phyloP scores from a whole-genome alignment of 108 stramenopile genomes.

The Cyclotella baltica region DNA sequence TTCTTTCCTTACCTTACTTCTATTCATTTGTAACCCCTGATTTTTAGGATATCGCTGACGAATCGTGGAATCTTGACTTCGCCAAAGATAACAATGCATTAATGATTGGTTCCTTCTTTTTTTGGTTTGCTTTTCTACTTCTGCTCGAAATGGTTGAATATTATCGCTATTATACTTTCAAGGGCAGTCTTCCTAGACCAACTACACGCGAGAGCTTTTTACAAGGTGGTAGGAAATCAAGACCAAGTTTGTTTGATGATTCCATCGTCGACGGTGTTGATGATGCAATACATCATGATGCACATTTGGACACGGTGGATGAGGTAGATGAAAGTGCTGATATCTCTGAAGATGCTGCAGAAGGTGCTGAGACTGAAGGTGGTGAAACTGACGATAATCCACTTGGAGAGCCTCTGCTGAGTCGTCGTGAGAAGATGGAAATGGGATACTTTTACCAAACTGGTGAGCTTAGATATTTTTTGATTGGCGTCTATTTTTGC shows the following conservation, averaged over 20 bases:
- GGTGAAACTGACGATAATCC: slow-evolving; percentile 4
- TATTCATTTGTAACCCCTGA: no score
- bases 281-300: background rate
- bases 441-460: slow-evolving; percentile 24
- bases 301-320: background rate
- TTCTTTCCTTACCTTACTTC: no score
- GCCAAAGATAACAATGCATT: background rate
- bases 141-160: slow-evolving; percentile 15
- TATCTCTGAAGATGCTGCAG: background rate
- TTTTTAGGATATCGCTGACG: background rate
- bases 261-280: background rate
- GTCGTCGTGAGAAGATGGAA: background rate
- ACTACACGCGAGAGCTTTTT: background rate
- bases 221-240: background rate
- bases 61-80: slow-evolving; percentile 11
- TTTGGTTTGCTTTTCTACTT: slow-evolving; percentile 16
- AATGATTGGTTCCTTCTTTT: slow-evolving; percentile 18
- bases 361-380: no score
- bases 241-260: slow-evolving; percentile 11
- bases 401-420: background rate
- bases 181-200: background rate
- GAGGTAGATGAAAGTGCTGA: slow-evolving; percentile 15
- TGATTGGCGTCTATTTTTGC: no score
- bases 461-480: slow-evolving; percentile 8
- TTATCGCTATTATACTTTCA: slow-evolving; percentile 16